Evolutionary conservation across 2,329 filamentous ascomycete species (phyloP), one percentile per base, ranked within the genome.

Genomic region (Neonectria magnoliae): DNA sequence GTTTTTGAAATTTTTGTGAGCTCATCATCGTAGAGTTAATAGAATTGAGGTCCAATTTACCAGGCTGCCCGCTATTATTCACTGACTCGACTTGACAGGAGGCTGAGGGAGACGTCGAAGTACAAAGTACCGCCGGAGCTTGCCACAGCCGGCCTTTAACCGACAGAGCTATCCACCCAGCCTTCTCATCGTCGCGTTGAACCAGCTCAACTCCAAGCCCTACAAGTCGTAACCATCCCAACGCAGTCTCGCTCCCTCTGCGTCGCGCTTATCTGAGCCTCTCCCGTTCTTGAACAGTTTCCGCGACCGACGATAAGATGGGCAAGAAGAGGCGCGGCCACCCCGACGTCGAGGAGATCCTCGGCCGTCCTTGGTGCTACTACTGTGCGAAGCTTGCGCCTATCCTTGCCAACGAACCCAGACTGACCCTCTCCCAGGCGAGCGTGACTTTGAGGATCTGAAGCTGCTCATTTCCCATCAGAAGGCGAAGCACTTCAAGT

Each of bases 401-500:
- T 58, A 48, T 14, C 57, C 55, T 48, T 55, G 16, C 41, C 10
- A n/a, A 29, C 25, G n/a, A 18, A 6, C 53, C 18, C 66, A 76
- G 62, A 75, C 77, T 75, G 73, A 68, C 38, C 18, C 62, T 14
- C 31, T 57, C 18, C 3, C 60, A 90, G 88, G 88, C 81, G 96
- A 99, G 81, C 92, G 95, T 82, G 95, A 98, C 81, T 99, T 98
- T 78, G 94, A 98, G 79, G 96, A 99, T 79, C 81, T 97, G 51
- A 98, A 97, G 84, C 94, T 98, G 72, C 89, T 99, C 69, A 97
- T 97, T 73, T 94, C 93, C 62, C 96, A 99, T 80, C 96, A 98
- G 77, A 98, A 98, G 79, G 94, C 95, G n/a, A 98, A 98, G 81
- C 96, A 99, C 80, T 98, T 97, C 86, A 98, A 97, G 81, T 99